Evolutionary conservation across 495 filamentous ascomycete genomes (phyloP).

Genomic region (Astrocystis sublimbata): DNA sequence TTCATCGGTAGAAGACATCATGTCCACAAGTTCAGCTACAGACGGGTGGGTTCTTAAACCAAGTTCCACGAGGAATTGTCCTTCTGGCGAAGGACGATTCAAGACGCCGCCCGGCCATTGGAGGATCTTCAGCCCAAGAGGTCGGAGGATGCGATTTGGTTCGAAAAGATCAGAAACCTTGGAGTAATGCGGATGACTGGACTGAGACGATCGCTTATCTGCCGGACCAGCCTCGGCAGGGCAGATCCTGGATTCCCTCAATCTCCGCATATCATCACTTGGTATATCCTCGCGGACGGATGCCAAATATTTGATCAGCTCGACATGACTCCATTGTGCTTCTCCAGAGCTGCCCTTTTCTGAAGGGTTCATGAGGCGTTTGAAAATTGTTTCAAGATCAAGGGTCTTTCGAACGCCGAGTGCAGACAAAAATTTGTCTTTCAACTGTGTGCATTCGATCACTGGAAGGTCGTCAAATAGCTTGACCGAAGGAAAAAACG

Average conservation of each 20-base stretch:
- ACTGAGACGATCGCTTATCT: constrained; percentile 42
- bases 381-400: constrained; percentile 90
- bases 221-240: constrained; percentile 67
- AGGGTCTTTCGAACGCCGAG: constrained; percentile 87
- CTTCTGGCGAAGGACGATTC: constrained; percentile 63
- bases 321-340: constrained; percentile 85
- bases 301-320: constrained; percentile 89
- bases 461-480: constrained; percentile 91
- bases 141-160: constrained; percentile 68
- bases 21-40: constrained; percentile 67
- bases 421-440: constrained; percentile 82
- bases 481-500: constrained; percentile 91
- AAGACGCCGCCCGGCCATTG: constrained; percentile 76
- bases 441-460: constrained; percentile 72
- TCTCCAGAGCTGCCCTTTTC: constrained; percentile 43
- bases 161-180: constrained; percentile 84
- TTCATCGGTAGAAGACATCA: constrained; percentile 69
- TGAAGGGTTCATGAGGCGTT: constrained; percentile 66
- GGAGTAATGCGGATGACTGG: constrained; percentile 60
- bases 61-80: constrained; percentile 66
- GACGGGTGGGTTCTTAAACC: constrained; percentile 70
- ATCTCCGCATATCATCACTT: constrained; percentile 72
- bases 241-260: constrained; percentile 76
- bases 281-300: constrained; percentile 92
- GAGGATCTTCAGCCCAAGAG: constrained; percentile 72